Base-by-base conservation (phyloP, 208 protist genomes). In the Leptomonas seymouri region DNA sequence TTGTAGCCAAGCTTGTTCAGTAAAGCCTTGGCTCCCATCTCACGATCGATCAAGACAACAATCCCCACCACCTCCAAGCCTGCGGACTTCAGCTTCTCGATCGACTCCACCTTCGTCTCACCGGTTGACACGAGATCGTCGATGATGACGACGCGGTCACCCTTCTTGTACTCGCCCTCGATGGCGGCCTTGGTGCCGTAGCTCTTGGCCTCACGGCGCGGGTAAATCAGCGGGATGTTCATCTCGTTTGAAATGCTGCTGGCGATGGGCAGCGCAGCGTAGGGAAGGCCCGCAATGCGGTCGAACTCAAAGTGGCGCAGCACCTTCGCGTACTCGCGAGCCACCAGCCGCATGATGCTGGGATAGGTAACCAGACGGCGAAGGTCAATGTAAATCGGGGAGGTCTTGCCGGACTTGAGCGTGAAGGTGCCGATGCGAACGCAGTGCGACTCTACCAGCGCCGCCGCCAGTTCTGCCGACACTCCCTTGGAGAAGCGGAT, bases 51-150 rank as follows among this genome's bases (percentile, higher is more conserved):
- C 27, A 99, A 81, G 42, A 99, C 97, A 1, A 98, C 91, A 42
- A 96, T 97, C 36, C 97, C 83, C 42, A 92, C 87, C 41, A 98
- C 84, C 64, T 90, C 76, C 21, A 98, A 77, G 0, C 93, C 94
- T 7, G 85, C 92, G 7, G 81, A 78, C 74, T 83, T 89, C 6
- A 97, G 76, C 69, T 96, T 93, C 57, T 94, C 90, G 48, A 94
- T 92, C n/a, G 96, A 97, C 86, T 98, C 96, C 28, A 98, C 75
- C 63, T 98, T 98, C 31, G 87, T 97, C 64, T 93, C 93, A 25
- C 97, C 97, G 21, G 90, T 97, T 8, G 97, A 98, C 1, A 99
- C 94, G 65, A 99, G 83, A 71, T 99, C 97, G 71, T 99, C 97
- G 60, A 99, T 91, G 31, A 99, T 90, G 42, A 96, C 83, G 23